Evolutionary conservation across 768 basidiomycete species (phyloP).

Genomic region (Suillus tomentosus): DNA sequence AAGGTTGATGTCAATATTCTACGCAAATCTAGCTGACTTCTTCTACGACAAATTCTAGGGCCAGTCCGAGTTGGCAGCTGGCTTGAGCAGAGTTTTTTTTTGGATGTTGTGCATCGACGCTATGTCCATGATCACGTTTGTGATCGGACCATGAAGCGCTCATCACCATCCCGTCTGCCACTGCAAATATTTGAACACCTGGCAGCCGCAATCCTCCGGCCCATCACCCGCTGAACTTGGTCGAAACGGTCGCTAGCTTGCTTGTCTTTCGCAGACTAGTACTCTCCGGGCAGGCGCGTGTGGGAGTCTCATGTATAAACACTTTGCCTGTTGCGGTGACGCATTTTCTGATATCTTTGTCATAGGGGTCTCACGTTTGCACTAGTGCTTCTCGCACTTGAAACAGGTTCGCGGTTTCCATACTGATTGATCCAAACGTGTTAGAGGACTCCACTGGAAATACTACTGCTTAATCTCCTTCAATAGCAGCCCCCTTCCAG

Average conservation of each 20-base stretch:
- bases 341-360: background rate
- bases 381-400: background rate
- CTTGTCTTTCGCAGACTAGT: background rate
- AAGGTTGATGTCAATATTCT: too few species aligned
- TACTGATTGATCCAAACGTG: background rate
- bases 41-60: too few species aligned
- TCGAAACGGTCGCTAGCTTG: background rate
- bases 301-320: background rate
- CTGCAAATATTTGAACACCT: background rate
- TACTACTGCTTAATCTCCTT: background rate
- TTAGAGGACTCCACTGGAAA: background rate
- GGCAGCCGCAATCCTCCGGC: background rate
- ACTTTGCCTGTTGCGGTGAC: background rate
- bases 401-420: background rate
- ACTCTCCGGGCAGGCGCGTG: background rate
- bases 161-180: background rate
- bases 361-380: background rate
- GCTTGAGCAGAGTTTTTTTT: too few species aligned
- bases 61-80: too few species aligned
- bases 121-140: background rate
- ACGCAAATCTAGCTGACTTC: too few species aligned
- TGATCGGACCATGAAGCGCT: background rate
- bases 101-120: too few species aligned
- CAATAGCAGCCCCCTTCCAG: background rate
- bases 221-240: background rate